phyloP scores from a whole-genome alignment of 306 rosid genomes.

The Rosa multiflora region DNA sequence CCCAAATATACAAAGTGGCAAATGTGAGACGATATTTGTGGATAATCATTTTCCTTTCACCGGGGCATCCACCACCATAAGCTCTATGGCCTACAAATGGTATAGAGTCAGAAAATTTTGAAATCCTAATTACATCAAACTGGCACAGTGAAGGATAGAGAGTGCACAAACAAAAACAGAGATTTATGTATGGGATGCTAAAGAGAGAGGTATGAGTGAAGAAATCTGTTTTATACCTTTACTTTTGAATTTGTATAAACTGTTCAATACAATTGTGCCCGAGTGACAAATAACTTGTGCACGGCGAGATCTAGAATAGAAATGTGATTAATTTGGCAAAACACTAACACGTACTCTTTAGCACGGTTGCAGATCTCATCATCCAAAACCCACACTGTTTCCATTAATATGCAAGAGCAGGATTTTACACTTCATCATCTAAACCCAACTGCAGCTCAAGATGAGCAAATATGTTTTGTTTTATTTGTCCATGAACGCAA shows the following conservation, averaged over 20 bases:
- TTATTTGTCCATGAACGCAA: too few species aligned
- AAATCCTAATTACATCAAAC: neutral
- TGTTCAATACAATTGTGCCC: slow-evolving; percentile 89
- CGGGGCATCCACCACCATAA: slow-evolving; percentile 84
- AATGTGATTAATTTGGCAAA: slow-evolving; percentile 16
- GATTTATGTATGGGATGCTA: slow-evolving; percentile 17
- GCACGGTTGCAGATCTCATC: slow-evolving; percentile 92
- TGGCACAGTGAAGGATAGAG: neutral
- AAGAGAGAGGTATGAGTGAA: slow-evolving; percentile 6
- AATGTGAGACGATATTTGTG: slow-evolving; percentile 64
- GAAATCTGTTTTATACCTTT: slow-evolving; percentile 46
- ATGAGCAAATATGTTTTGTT: too few species aligned
- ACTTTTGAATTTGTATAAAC: slow-evolving; percentile 92
- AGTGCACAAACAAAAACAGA: neutral
- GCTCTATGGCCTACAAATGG: slow-evolving; percentile 76
- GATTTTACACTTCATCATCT: too few species aligned
- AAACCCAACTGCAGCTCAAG: too few species aligned
- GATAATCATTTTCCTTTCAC: slow-evolving; percentile 62
- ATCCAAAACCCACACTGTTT: slow-evolving; percentile 84
- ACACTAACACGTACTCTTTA: slow-evolving; percentile 78
- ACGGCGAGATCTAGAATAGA: slow-evolving; percentile 61
- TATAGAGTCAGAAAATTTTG: slow-evolving; percentile 27
- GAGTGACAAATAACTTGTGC: slow-evolving; percentile 86
- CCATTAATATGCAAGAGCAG: slow-evolving; percentile 60
- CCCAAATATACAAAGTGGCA: too few species aligned